Conservation (phyloP, 2,329 filamentous ascomycete species). For the Epichloe sibirici region DNA sequence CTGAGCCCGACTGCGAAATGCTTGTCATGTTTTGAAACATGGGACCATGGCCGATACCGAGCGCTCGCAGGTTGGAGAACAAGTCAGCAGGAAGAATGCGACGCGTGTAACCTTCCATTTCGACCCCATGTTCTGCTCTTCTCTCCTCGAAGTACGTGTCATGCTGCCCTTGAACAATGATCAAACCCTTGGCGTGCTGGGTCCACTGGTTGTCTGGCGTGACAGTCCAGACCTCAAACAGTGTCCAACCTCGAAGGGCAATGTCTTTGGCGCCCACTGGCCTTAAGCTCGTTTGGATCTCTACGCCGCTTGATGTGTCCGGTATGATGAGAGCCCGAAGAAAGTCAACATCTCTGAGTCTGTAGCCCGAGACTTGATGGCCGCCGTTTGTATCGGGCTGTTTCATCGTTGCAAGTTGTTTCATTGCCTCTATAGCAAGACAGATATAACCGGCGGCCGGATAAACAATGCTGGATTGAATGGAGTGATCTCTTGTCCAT, state of each 20-base stretch:
- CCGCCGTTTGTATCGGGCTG: no score
- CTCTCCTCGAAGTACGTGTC: neutral
- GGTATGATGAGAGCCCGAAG: neutral
- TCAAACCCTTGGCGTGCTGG: neutral
- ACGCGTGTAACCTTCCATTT: neutral
- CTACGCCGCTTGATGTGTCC: neutral
- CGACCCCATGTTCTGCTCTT: neutral
- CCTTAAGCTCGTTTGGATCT: neutral
- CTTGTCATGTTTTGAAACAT: neutral
- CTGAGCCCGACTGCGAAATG: neutral
- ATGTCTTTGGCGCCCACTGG: neutral
- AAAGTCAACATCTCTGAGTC: neutral
- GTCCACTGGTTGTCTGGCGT: neutral
- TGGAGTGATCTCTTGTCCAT: constrained; percentile 23
- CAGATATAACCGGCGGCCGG: constrained; percentile 23
- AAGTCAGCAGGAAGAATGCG: neutral
- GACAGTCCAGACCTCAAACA: neutral
- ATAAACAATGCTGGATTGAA: constrained; percentile 19
- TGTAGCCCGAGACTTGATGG: neutral
- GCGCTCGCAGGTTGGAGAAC: neutral
- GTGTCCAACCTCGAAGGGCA: neutral
- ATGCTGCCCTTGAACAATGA: neutral
- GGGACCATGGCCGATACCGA: neutral
- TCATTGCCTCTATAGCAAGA: constrained; percentile 18
- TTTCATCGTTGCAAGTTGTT: neutral